phyloP scores from a whole-genome alignment of 371 early-diverging fungal genomes.

The Homolaphlyctis polyrhiza region DNA sequence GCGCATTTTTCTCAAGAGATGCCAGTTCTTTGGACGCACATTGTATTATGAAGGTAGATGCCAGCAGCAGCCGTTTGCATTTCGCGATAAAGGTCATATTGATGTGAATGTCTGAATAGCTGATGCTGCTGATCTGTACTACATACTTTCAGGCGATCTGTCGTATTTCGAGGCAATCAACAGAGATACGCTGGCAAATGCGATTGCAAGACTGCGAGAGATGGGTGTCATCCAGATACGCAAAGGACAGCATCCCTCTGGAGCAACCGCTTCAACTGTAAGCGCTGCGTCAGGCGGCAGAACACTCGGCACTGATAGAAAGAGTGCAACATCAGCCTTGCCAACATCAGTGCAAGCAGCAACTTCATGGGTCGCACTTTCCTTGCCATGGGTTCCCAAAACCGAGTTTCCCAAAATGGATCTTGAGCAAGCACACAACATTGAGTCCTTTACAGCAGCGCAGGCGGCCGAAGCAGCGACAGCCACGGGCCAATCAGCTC shows the following conservation, averaged over 20 bases:
- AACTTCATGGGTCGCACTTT: not conserved
- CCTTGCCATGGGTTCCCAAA: not conserved
- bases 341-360: not conserved
- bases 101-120: not conserved
- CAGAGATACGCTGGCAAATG: conserved; percentile 79
- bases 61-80: conserved; percentile 10
- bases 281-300: not conserved
- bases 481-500: no score
- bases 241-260: conserved; percentile 16
- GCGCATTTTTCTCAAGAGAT: conserved; percentile 58
- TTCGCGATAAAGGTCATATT: not conserved
- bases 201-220: conserved; percentile 63
- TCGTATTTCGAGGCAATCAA: conserved; percentile 80
- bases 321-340: not conserved
- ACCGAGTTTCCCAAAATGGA: not conserved
- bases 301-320: conserved; percentile 2
- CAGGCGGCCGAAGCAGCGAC: no score
- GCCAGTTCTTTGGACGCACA: conserved; percentile 76
- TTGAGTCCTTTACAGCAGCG: no score
- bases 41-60: conserved; percentile 76
- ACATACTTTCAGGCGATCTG: conserved; percentile 56
- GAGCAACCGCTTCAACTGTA: not conserved
- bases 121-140: not conserved
- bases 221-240: conserved; percentile 52
- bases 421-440: no score